A percentile compares a stretch with the other conserved stretches of the same genome.
Evolutionary conservation across 768 basidiomycete species (phyloP).

Genomic region (Nevesoporus exiguus): DNA sequence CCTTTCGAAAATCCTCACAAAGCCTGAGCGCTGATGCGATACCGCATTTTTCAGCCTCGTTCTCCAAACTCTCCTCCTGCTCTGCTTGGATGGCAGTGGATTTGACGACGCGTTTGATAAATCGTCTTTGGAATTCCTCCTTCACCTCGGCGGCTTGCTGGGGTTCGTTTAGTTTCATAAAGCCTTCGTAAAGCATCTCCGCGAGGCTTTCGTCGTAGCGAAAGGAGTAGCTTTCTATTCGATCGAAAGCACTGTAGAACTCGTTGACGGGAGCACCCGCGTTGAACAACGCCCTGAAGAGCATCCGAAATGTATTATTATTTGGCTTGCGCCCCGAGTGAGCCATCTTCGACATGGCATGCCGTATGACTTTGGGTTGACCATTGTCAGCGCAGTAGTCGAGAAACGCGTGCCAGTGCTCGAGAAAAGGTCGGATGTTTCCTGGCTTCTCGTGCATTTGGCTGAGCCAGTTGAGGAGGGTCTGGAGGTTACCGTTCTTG

Average conservation of each 20-base stretch:
- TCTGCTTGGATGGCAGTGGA: slow-evolving; percentile 26
- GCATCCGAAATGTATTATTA: slow-evolving; percentile 45
- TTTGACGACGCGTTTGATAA: slow-evolving; percentile 28
- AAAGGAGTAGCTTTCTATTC: slow-evolving; percentile 45
- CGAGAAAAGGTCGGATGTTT: slow-evolving; percentile 41
- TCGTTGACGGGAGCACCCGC: slow-evolving; percentile 29
- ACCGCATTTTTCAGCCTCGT: slow-evolving; percentile 33
- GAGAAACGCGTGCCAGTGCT: slow-evolving; percentile 56
- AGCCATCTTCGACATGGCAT: slow-evolving; percentile 36
- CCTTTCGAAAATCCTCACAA: slow-evolving; percentile 31
- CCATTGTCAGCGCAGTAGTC: slow-evolving; percentile 34
- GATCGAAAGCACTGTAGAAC: slow-evolving; percentile 42
- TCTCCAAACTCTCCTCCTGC: slow-evolving; percentile 30
- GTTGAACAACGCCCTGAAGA: slow-evolving; percentile 44
- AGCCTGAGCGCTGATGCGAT: slow-evolving; percentile 34
- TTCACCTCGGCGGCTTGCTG: slow-evolving; percentile 38
- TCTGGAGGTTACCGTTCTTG: slow-evolving; percentile 39
- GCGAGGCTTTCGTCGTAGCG: slow-evolving; percentile 43
- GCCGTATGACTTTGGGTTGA: slow-evolving; percentile 25
- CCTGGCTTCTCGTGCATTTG: slow-evolving; percentile 52
- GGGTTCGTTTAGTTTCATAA: slow-evolving; percentile 37
- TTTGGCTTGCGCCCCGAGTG: slow-evolving; percentile 40
- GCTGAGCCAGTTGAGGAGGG: slow-evolving; percentile 48
- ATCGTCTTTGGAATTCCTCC: slow-evolving; percentile 36
- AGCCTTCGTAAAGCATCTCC: slow-evolving; percentile 40